phyloP scores from a whole-genome alignment of 371 early-diverging fungal genomes.

The Conidiobolus incongruus region DNA sequence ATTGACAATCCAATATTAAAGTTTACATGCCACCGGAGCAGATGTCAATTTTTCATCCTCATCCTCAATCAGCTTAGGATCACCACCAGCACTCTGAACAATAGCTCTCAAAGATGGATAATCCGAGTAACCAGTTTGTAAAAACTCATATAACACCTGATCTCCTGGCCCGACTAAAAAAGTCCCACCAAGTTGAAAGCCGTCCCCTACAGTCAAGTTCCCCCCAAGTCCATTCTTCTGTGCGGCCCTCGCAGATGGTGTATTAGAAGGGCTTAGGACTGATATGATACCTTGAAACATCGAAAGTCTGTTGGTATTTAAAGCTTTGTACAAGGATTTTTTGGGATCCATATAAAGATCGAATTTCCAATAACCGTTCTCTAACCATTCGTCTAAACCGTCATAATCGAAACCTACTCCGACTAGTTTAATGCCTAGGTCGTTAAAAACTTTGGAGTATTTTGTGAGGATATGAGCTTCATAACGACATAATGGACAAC shows the following conservation, averaged over 20 bases:
- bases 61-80: slow-evolving; percentile 1
- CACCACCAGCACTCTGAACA: not conserved
- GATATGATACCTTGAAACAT: no score
- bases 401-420: no score
- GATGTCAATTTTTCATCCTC: no score
- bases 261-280: no score
- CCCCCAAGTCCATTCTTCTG: not conserved
- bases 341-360: slow-evolving; percentile 1
- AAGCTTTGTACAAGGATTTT: not conserved
- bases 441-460: no score
- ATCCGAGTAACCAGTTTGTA: not conserved
- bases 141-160: not conserved
- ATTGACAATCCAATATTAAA: no score
- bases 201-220: not conserved
- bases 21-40: no score
- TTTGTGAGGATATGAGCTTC: no score
- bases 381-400: slow-evolving; percentile 3
- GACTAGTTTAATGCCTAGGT: no score
- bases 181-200: not conserved
- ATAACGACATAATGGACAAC: not conserved
- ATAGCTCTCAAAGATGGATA: not conserved
- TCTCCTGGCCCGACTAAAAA: not conserved
- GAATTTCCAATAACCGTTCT: not conserved
- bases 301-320: no score
- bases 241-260: not conserved